Evolutionary conservation across 306 rosid genomes (phyloP), one percentile per base, ranked within the genome.

Genomic region (Prinsepia uniflora): DNA sequence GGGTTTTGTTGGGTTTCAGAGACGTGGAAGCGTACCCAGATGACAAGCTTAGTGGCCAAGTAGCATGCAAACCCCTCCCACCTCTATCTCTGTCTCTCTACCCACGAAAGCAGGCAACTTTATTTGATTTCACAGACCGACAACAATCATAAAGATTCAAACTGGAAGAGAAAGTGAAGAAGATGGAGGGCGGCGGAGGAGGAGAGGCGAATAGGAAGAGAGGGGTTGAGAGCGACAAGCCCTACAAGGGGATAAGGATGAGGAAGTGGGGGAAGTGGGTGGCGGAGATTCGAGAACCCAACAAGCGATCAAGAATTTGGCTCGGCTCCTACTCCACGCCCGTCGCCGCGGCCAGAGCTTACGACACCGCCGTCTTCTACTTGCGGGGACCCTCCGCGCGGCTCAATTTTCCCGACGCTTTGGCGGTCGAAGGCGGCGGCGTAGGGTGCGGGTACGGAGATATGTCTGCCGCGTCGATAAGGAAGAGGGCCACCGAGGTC

Each of bases 221-320:
- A 43, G 61, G 68, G 40, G 56, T 42, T 0, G 85, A 75, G 7
- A 82, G 82, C 17, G 96, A 87, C 79, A 89, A 88, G 81, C 88
- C 88, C 52, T 95, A 81, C 89, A 95, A 95, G 81, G 99, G 99
- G 84, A 95, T 95, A 68, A 78, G 99, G 87, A 95, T 95, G 99
- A 85, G 99, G 62, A 95, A 95, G 92, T 95, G 99, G 99, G 99
- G 99, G 0, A 95, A 95, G 77, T 95, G 99, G 99, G 99, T 95
- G 60, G 99, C 97, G 39, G 99, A 95, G 86, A 95, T 95, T 81
- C 77, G 99, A 36, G 99, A 95, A 65, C 99, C 99, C 18, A 95
- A 89, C 66, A 95, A 95, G 77, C 97, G 99, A 10, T 95, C 99
- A 0, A 53, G 99, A 82, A 91, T 95, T 81, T 95, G 99, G 99